Percentiles rank a stretch among this genome's conserved stretches.
Evolutionary conservation across 768 basidiomycete species (phyloP).

Genomic region (Artomyces pyxidatus): DNA sequence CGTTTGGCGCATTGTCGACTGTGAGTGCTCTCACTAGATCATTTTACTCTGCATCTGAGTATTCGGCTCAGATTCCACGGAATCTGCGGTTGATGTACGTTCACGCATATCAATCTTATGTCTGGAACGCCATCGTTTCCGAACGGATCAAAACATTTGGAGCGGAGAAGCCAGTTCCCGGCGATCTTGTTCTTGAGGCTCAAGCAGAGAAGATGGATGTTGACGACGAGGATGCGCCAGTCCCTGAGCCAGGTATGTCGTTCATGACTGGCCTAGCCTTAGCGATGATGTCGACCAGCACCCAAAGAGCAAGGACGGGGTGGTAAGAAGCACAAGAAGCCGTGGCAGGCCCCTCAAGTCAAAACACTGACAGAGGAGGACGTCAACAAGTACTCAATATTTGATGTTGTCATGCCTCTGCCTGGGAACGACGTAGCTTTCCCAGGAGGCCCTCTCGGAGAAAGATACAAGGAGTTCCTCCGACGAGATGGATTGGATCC

Average conservation of each 20-base stretch:
- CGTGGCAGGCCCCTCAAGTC: conserved; percentile 63
- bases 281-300: conserved; percentile 23
- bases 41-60: no score
- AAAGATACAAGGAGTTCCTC: conserved; percentile 77
- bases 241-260: no score
- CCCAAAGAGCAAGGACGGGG: conserved; percentile 8
- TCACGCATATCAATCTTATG: conserved; percentile 96
- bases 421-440: conserved; percentile 93
- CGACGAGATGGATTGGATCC: conserved; percentile 83
- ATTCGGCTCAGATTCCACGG: conserved; percentile 94
- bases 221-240: no score
- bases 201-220: conserved; percentile 24
- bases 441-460: conserved; percentile 82
- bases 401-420: conserved; percentile 96
- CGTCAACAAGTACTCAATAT: conserved; percentile 74
- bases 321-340: conserved; percentile 29
- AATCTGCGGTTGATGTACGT: conserved; percentile 97
- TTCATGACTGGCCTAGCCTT: no score
- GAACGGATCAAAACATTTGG: conserved; percentile 83
- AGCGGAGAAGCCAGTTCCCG: conserved; percentile 62
- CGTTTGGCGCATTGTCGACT: conserved; percentile 80
- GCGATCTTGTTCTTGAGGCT: conserved; percentile 83
- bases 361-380: conserved; percentile 75
- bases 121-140: conserved; percentile 97
- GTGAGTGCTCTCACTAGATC: conserved; percentile 31